Percentiles rank a stretch among this genome's conserved stretches.
Evolutionary conservation across 139 green algal genomes (phyloP).

Genomic region (Micractinium sp.): DNA sequence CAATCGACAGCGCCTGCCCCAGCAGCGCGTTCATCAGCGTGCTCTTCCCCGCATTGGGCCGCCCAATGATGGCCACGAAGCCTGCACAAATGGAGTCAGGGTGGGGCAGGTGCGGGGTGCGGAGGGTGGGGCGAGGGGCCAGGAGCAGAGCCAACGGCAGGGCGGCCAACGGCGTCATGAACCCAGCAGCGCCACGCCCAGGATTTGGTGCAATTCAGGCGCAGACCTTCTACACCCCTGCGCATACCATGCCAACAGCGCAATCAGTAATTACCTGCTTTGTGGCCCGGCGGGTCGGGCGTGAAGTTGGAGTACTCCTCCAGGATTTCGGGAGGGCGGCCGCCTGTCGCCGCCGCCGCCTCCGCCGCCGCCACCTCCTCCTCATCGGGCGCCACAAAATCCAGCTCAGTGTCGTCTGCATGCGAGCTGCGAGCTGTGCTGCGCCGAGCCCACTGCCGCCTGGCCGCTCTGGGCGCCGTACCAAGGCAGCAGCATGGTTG

Average conservation of each 20-base stretch:
- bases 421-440: background rate
- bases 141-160: background rate
- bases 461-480: background rate
- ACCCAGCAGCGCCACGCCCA: background rate
- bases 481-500: background rate
- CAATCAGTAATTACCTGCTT: background rate
- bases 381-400: background rate
- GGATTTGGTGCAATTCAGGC: background rate
- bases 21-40: conserved; percentile 95
- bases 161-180: background rate
- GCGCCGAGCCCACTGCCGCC: background rate
- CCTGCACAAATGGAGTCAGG: conserved; percentile 45
- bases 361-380: background rate
- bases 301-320: conserved; percentile 27
- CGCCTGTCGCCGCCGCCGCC: background rate
- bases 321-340: background rate
- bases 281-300: conserved; percentile 1
- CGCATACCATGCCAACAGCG: background rate
- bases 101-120: background rate
- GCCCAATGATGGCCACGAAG: conserved; percentile 89
- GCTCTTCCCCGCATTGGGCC: conserved; percentile 92
- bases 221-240: background rate
- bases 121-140: background rate
- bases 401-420: background rate
- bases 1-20: conserved; percentile 93